Conservation (phyloP, 2,329 filamentous ascomycete species). For the Paracorniculantispora psalliotae region DNA sequence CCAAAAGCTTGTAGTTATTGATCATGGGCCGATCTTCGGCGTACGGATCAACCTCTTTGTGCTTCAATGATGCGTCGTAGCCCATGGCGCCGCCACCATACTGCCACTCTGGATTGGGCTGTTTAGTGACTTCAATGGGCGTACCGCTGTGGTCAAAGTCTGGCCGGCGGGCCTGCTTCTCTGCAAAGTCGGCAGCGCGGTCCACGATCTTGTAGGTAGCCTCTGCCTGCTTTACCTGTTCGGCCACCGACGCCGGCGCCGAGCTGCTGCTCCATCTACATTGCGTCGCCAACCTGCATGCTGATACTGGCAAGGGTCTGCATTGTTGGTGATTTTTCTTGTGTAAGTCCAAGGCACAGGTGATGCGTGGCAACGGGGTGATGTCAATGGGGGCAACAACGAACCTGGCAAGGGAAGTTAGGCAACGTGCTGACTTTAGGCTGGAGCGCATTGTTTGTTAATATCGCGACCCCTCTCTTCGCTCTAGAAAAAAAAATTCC, state of each 20-base stretch:
- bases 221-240: slow-evolving; percentile 14
- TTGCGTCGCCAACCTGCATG: not conserved
- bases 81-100: slow-evolving; percentile 31
- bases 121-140: slow-evolving; percentile 24
- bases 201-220: slow-evolving; percentile 21
- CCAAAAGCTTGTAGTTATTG: slow-evolving; percentile 82
- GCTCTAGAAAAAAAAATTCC: not conserved
- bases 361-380: not conserved
- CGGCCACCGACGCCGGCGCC: not conserved
- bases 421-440: not conserved
- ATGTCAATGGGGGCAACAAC: not conserved
- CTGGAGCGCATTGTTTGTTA: not conserved
- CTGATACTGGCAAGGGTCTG: not conserved
- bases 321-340: not conserved
- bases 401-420: not conserved
- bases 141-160: slow-evolving; percentile 21
- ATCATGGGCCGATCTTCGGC: slow-evolving; percentile 59
- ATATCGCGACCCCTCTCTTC: slow-evolving; percentile 10
- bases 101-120: slow-evolving; percentile 44
- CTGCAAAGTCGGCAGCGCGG: slow-evolving; percentile 19
- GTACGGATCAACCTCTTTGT: slow-evolving; percentile 75
- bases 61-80: slow-evolving; percentile 33
- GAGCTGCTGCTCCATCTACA: not conserved
- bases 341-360: not conserved
- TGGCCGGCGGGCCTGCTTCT: slow-evolving; percentile 20